Evolutionary conservation across 2,329 filamentous ascomycete genomes (phyloP), one percentile per base, ranked within the genome.

Genomic region (Cladosporium sp.): DNA sequence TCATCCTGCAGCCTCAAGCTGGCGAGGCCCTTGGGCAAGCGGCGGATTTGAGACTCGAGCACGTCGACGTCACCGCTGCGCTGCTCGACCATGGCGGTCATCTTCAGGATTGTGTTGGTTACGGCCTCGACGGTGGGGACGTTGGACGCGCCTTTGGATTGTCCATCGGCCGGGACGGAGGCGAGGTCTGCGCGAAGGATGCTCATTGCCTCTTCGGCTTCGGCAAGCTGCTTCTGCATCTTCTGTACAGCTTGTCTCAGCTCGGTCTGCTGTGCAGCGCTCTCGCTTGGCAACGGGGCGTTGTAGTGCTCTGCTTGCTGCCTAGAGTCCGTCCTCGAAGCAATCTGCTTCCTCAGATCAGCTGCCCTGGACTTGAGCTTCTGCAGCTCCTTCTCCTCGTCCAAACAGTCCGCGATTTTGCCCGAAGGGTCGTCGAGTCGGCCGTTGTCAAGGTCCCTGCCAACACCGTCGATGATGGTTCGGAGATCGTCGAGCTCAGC

Each of bases 61-160:
- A 97, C 87, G 76, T 97, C 92, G 61, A 99, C 88, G 72, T 98
- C 94, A 65, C 90, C 91, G 74, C 91, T 95, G 75, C 92, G 91
- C 79, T 92, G 92, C 82, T 98, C 92, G 0, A 91, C 91, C 89
- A 97, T 94, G 66, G 83, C 86, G 36, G 93, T 97, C 90, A 99
- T 93, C 75, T 95, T 97, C 65, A 84, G 83, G 70, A 99, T 96
- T 0, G 95, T 99, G 66, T 91, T 91, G 70, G 93, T 89, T 23
- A 99, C 91, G 0, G 92, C 92, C 72, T 97, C 95, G 11, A 97
- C 91, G 0, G 93, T 97, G 0, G 95, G 95, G 5, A 89, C 86
- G 59, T 84, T 66, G n/a, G 51, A 82, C 67, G 65, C 67, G 48
- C 70, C 63, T 48, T 67, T 67, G 0, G 72, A 70, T 26, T 69